Conservation (phyloP, 192 early-diverging fungal species). For the Linderina pennispora region DNA sequence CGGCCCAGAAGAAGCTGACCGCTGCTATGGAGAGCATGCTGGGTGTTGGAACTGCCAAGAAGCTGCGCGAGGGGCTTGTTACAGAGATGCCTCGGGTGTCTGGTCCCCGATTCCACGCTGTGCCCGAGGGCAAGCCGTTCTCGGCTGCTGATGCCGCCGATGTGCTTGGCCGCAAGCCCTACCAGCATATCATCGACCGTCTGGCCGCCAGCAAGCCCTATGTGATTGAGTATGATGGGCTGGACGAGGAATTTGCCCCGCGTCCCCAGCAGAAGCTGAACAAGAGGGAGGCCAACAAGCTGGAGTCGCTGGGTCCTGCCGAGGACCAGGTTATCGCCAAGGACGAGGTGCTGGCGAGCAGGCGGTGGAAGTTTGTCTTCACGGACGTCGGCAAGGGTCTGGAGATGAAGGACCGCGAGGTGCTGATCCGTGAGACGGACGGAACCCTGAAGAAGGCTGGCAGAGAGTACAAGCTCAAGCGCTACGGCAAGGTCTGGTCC, state of each 20-base stretch:
- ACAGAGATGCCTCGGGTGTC: conserved; percentile 53
- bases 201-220: conserved; percentile 41
- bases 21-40: conserved; percentile 83
- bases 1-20: conserved; percentile 62
- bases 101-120: conserved; percentile 70
- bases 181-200: conserved; percentile 38
- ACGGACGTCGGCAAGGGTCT: conserved; percentile 47
- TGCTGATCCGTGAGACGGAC: conserved; percentile 55
- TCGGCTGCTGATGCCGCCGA: conserved; percentile 74
- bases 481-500: conserved; percentile 35
- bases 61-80: conserved; percentile 52
- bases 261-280: conserved; percentile 17
- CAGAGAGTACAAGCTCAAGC: conserved; percentile 44
- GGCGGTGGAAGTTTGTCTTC: conserved; percentile 54
- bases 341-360: conserved; percentile 31
- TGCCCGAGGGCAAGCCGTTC: conserved; percentile 75
- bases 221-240: conserved; percentile 32
- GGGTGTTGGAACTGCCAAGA: conserved; percentile 36
- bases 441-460: conserved; percentile 50
- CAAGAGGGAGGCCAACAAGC: conserved; percentile 6
- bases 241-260: conserved; percentile 32
- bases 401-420: conserved; percentile 45
- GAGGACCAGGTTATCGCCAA: conserved; percentile 27
- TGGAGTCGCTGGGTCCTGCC: conserved; percentile 17
- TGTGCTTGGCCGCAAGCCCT: conserved; percentile 64